Evolutionary conservation across 495 filamentous ascomycete genomes (phyloP), one percentile per base, ranked within the genome.

Genomic region (Hypomontagnella submonticulosa): DNA sequence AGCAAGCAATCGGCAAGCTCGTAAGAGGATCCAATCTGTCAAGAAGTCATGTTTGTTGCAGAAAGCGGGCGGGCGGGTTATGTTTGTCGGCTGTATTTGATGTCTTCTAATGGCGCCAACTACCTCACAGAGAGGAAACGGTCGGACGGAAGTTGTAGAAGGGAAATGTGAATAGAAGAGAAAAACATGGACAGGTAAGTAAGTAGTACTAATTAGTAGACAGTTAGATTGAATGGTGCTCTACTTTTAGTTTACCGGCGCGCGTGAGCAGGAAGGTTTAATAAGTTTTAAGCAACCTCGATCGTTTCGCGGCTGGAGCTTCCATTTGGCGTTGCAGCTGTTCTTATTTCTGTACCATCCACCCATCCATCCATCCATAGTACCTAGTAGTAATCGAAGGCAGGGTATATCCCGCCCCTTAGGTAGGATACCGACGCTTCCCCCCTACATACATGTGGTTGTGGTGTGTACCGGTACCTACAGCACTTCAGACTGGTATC

Each of bases 181-280:
- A 34, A 49, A 43, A 38, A 53, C 12, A 63, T n/a, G 34, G 44
- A 16, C 8, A 40, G 48, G 43, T 43, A 58, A 41, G 42, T 12
- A 47, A 27, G 37, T 0, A 16, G 34, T 27, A n/a, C n/a, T n/a
- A n/a, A n/a, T n/a, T n/a, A n/a, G n/a, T n/a, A n/a, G n/a, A n/a
- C n/a, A n/a, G n/a, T n/a, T n/a, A 33, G 44, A 27, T 13, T 23
- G 44, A 42, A 52, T 41, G 34, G 23, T 27, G 46, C 34, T 68
- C 60, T 68, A 68, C 58, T 67, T 61, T 61, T 61, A 67, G 63
- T 46, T 68, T 57, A 13, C 38, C 54, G 53, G 16, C 34, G 48
- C 18, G 54, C 42, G 38, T 41, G 20, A 62, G 55, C 16, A 36
- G 49, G 36, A 63, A 61, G 53, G 47, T 54, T 57, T 48, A 50